These are phyloP conservation scores for Hypoxylon sp. DNA, from an alignment of 2,329 filamentous ascomycete genomes.

Conservation along the genomic window DNA sequence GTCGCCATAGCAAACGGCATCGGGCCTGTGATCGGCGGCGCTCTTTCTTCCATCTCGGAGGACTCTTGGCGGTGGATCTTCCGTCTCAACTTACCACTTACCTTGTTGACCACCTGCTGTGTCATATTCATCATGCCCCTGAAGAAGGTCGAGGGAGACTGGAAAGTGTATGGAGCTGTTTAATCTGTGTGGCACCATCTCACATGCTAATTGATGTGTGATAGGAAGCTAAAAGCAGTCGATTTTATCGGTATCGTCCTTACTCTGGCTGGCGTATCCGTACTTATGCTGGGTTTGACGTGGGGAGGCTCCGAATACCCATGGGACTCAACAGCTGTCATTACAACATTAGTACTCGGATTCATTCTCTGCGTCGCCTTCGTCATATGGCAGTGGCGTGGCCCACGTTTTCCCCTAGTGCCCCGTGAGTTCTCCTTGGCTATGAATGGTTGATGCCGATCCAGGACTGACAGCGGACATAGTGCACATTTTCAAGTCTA, in stretches of 20 bases:
- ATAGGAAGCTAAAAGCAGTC: constrained; percentile 64
- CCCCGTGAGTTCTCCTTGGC: constrained; percentile 55
- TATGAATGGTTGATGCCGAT: not conserved
- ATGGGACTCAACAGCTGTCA: constrained; percentile 69
- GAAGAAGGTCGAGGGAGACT: constrained; percentile 67
- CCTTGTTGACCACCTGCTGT: constrained; percentile 61
- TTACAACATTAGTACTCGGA: constrained; percentile 69
- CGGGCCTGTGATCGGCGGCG: constrained; percentile 68
- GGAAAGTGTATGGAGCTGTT: constrained; percentile 58
- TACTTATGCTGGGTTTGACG: constrained; percentile 66
- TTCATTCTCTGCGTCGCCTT: constrained; percentile 62
- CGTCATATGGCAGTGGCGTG: constrained; percentile 67
- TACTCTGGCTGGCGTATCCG: constrained; percentile 61
- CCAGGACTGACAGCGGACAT: constrained; percentile 46
- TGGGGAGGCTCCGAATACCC: constrained; percentile 73
- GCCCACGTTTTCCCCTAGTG: constrained; percentile 63
- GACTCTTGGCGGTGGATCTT: constrained; percentile 70
- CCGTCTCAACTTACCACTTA: constrained; percentile 67
- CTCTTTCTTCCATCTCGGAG: constrained; percentile 61
- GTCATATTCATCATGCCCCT: constrained; percentile 71
- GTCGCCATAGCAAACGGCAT: constrained; percentile 69
- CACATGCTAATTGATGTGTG: not conserved
- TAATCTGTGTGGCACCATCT: not conserved
- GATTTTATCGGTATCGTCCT: constrained; percentile 66
- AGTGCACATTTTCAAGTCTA: constrained; percentile 68